A percentile compares a stretch with the other conserved stretches of the same genome.
Evolutionary conservation across 169 alveolate species (phyloP).

Genomic region (Plasmodium gallinaceum): DNA sequence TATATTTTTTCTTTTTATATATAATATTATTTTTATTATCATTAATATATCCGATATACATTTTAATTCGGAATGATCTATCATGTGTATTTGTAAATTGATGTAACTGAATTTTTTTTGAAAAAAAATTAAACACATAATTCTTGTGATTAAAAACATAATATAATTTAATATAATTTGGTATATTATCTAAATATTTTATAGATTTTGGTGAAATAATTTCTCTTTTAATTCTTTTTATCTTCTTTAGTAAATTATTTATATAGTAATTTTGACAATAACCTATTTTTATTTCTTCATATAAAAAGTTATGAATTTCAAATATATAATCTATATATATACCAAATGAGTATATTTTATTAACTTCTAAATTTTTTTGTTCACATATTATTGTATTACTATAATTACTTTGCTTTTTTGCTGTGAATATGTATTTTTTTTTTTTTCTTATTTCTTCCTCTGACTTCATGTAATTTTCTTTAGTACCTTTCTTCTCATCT

Average conservation of each 20-base stretch:
- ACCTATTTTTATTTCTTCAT: conserved; percentile 30
- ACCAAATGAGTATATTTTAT: conserved; percentile 41
- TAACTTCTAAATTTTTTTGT: conserved; percentile 43
- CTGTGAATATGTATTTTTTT: conserved; percentile 16
- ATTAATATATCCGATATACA: conserved; percentile 40
- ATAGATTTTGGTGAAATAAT: conserved; percentile 17
- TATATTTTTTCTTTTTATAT: conserved; percentile 44
- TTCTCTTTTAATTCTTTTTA: conserved; percentile 41
- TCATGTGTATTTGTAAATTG: conserved; percentile 12
- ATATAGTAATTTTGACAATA: conserved; percentile 39
- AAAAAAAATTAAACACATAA: conserved; percentile 46
- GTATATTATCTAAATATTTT: conserved; percentile 28
- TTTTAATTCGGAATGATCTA: conserved; percentile 5
- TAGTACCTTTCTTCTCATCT: neutral
- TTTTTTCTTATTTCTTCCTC: neutral
- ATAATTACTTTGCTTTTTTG: conserved; percentile 44
- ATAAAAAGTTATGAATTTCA: conserved; percentile 38
- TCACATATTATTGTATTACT: conserved; percentile 67
- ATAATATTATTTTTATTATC: conserved; percentile 47
- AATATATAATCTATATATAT: conserved; percentile 44
- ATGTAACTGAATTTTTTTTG: conserved; percentile 39
- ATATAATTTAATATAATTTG: conserved; percentile 28
- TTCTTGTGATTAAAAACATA: conserved; percentile 11
- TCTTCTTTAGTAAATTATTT: conserved; percentile 29
- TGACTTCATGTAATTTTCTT: neutral